Percentiles rank a stretch among this genome's conserved stretches.
These are phyloP conservation scores for Pythium chondricola DNA, from an alignment of 352 stramenopile genomes.

Conservation along the genomic window DNA sequence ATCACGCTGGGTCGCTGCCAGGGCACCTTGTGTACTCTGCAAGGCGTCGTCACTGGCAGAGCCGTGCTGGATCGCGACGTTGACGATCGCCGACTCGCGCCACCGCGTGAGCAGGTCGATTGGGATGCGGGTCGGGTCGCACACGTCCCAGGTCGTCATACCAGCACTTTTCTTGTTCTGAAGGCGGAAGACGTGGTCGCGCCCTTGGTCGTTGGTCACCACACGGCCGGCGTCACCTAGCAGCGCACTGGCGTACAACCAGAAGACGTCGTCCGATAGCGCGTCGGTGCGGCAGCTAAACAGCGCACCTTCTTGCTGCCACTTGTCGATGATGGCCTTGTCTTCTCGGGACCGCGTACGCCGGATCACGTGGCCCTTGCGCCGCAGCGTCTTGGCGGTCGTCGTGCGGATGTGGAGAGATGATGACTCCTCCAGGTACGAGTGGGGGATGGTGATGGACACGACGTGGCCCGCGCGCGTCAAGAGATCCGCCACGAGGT, in stretches of 20 bases:
- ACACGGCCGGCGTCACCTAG: slow-evolving; percentile 61
- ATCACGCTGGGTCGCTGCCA: too few relatives aligned
- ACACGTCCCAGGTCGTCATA: slow-evolving; percentile 18
- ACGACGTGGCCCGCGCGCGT: slow-evolving; percentile 64
- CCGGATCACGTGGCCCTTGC: slow-evolving; percentile 39
- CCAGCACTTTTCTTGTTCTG: slow-evolving; percentile 28
- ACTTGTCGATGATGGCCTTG: slow-evolving; percentile 56
- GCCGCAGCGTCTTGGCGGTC: slow-evolving; percentile 36
- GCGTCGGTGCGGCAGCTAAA: slow-evolving; percentile 87
- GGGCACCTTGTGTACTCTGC: too few relatives aligned
- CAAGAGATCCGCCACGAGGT: slow-evolving; percentile 87
- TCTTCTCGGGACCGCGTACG: slow-evolving; percentile 46
- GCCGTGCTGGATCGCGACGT: slow-evolving; percentile 67
- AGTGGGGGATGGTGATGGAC: slow-evolving; percentile 68
- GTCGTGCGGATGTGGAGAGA: slow-evolving; percentile 53
- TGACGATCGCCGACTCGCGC: slow-evolving; percentile 62
- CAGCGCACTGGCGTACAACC: slow-evolving; percentile 92
- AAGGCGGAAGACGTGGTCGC: slow-evolving; percentile 89
- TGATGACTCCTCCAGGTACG: slow-evolving; percentile 62
- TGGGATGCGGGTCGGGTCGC: slow-evolving; percentile 29
- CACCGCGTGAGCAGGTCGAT: slow-evolving; percentile 72
- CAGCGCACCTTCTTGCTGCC: slow-evolving; percentile 72
- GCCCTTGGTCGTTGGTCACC: slow-evolving; percentile 97
- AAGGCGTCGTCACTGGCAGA: background rate
- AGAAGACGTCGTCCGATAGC: slow-evolving; percentile 96